Evolutionary conservation across 2,329 filamentous ascomycete genomes (phyloP), one percentile per base, ranked within the genome.

Genomic region (Stagonosporopsis cucurbitacearum): DNA sequence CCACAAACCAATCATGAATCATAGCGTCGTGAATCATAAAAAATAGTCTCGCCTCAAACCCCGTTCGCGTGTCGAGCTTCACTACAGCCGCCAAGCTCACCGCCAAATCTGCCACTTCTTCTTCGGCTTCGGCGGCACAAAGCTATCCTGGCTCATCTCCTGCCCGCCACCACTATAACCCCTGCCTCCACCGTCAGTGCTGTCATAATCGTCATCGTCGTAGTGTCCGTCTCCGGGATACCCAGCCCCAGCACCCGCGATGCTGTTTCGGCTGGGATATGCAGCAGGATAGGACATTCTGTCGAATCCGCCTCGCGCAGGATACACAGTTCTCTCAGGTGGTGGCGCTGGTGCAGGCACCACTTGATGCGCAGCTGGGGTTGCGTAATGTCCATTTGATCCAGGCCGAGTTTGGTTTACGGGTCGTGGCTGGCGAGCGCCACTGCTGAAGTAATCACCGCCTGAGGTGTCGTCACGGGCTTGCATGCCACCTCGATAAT

Each of bases 91-190:
- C 43, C 37, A 30, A 30, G 3, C 26, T 36, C 61, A 68, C 32
- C 60, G 59, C 75, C 73, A 72, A 62, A 75, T 72, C 71, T 72
- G 74, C 73, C 69, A 76, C 63, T 67, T 72, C 57, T 58, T 69
- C 60, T 78, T 79, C 47, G 74, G 79, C 57, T 74, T 67, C n/a
- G 69, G 68, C 26, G 65, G 57, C 32, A 68, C 66, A 56, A 74
- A 75, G 40, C 69, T 71, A 50, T 72, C 68, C 51, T 68, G 64
- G 35, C 68, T 73, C 57, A 63, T 57, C 44, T 63, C 57, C 32
- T 57, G 54, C 60, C 59, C 75, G 65, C 44, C 73, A 60, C 46
- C 65, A 60, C 56, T 73, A 42, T 63, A 65, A 30, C 65, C 65
- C 20, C 58, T 53, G 3, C 62, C 58, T 0, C 65, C 68, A 2